These are phyloP conservation scores for Orbilia ellipsospora DNA, from an alignment of 2,329 filamentous ascomycete species.

Conservation along the genomic window DNA sequence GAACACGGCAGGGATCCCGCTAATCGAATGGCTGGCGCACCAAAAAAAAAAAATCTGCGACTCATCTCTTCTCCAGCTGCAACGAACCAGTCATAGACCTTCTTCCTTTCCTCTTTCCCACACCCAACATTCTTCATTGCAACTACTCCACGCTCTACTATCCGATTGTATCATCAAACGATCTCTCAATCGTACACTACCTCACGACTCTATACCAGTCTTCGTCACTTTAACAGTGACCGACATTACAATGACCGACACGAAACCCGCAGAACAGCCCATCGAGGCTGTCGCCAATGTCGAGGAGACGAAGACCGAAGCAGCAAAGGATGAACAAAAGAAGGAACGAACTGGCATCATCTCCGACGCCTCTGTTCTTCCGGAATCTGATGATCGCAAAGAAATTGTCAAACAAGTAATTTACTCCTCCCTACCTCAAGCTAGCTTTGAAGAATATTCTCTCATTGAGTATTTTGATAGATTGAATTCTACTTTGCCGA, in stretches of 20 bases:
- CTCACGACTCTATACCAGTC: not conserved
- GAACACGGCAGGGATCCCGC: constrained; percentile 20
- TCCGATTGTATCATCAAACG: not conserved
- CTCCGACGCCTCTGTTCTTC: constrained; percentile 74
- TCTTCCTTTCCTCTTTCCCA: not conserved
- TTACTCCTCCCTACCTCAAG: not conserved
- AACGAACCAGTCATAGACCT: constrained; percentile 7
- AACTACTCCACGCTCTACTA: constrained; percentile 8
- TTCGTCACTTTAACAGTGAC: not conserved
- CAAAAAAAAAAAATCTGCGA: constrained; percentile 46
- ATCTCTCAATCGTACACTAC: not conserved
- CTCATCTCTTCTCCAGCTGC: constrained; percentile 29
- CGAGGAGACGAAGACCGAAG: constrained; percentile 53
- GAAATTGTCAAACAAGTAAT: constrained; percentile 84
- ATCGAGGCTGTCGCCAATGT: constrained; percentile 24
- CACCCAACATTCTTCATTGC: not conserved
- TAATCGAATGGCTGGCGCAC: constrained; percentile 38
- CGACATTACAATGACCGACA: constrained; percentile 32
- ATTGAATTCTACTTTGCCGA: constrained; percentile 97
- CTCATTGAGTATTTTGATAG: constrained; percentile 63
- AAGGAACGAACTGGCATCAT: constrained; percentile 70
- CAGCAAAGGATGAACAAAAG: constrained; percentile 57
- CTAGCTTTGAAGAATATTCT: not conserved
- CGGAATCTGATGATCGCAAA: constrained; percentile 79
- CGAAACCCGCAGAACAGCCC: constrained; percentile 27